Conservation (phyloP, 2,329 filamentous ascomycete genomes). For the Trichoderma sp. region DNA sequence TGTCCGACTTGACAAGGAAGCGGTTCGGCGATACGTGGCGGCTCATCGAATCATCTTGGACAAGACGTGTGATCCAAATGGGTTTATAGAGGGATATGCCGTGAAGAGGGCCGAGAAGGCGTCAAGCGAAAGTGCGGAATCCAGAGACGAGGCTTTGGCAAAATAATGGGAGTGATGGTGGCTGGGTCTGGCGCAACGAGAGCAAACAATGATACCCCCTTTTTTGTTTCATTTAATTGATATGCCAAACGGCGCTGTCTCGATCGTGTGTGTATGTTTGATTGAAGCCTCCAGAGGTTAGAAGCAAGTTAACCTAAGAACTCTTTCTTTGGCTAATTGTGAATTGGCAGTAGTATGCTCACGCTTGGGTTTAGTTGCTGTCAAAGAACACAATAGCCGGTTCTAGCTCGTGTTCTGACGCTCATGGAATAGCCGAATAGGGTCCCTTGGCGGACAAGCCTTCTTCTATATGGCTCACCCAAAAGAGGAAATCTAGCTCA, state of each 20-base stretch:
- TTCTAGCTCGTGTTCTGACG: not conserved
- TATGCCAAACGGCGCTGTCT: not conserved
- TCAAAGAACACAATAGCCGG: not conserved
- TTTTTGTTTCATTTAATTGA: not conserved
- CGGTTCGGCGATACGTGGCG: slow-evolving; percentile 67
- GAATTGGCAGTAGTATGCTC: not conserved
- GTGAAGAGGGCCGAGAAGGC: slow-evolving; percentile 43
- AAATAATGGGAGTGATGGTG: not conserved
- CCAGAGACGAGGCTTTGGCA: slow-evolving; percentile 26
- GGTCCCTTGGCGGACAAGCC: not conserved
- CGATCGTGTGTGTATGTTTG: no score
- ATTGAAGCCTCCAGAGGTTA: no score
- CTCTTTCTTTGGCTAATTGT: not conserved
- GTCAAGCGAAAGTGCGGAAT: slow-evolving; percentile 38
- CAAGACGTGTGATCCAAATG: slow-evolving; percentile 69
- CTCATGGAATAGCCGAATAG: not conserved
- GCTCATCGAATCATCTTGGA: slow-evolving; percentile 63
- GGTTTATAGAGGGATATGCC: slow-evolving; percentile 71
- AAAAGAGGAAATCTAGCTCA: slow-evolving; percentile 11
- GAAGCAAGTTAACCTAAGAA: not conserved
- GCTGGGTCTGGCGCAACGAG: not conserved
- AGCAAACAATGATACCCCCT: slow-evolving; percentile 27
- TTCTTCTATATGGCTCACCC: not conserved
- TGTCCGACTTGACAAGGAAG: slow-evolving; percentile 56
- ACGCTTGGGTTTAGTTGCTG: not conserved